Conservation (phyloP, 768 basidiomycete genomes). For the Hemileccinum impolitum region DNA sequence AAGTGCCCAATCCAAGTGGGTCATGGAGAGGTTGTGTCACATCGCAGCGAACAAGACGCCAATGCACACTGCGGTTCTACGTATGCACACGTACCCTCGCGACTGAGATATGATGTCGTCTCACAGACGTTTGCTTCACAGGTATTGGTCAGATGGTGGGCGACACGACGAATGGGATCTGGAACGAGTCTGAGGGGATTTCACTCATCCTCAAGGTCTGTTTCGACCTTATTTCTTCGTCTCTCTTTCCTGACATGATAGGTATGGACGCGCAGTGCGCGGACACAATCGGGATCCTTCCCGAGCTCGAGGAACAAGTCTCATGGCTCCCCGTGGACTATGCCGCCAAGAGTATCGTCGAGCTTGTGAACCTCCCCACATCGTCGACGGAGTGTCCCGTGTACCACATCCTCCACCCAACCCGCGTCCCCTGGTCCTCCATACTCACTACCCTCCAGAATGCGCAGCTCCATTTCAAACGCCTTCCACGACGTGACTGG, state of each 20-base stretch:
- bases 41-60: slow-evolving; percentile 33
- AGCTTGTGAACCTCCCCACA: slow-evolving; percentile 33
- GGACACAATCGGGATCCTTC: slow-evolving; percentile 37
- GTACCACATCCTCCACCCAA: slow-evolving; percentile 20
- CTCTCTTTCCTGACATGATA: neutral
- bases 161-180: slow-evolving; percentile 45
- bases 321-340: slow-evolving; percentile 54
- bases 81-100: slow-evolving; percentile 7
- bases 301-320: slow-evolving; percentile 29
- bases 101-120: neutral
- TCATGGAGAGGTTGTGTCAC: slow-evolving; percentile 50
- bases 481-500: slow-evolving; percentile 21
- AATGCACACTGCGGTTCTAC: slow-evolving; percentile 18
- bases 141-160: slow-evolving; percentile 58
- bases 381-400: slow-evolving; percentile 15
- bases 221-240: neutral
- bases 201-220: slow-evolving; percentile 31
- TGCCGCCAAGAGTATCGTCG: slow-evolving; percentile 45
- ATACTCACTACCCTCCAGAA: slow-evolving; percentile 38
- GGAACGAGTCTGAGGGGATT: slow-evolving; percentile 49
- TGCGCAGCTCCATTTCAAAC: slow-evolving; percentile 33
- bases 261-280: slow-evolving; percentile 28
- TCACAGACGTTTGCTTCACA: slow-evolving; percentile 15
- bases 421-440: slow-evolving; percentile 32
- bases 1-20: slow-evolving; percentile 45